Evolutionary conservation across 192 early-diverging fungal genomes (phyloP).

Genomic region (Backusella macrospora): DNA sequence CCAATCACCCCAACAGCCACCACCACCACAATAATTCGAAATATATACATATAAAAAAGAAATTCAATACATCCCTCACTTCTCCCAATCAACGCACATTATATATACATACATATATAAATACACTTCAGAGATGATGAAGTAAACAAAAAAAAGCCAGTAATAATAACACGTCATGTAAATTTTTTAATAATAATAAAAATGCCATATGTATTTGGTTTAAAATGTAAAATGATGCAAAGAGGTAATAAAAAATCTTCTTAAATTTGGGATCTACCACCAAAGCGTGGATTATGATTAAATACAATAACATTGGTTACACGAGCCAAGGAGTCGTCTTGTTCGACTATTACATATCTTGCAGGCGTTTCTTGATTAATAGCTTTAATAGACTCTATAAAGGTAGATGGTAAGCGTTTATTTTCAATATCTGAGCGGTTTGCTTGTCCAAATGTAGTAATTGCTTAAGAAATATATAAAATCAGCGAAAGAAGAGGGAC

Average conservation of each 20-base stretch:
- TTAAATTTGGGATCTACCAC: not conserved
- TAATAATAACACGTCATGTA: not conserved
- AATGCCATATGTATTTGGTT: not conserved
- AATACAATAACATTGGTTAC: conserved; percentile 25
- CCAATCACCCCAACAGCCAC: conserved; percentile 4
- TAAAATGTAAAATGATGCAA: not conserved
- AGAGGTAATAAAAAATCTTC: not conserved
- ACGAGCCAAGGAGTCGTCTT: conserved; percentile 20
- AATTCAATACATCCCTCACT: not conserved
- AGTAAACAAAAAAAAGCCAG: not conserved
- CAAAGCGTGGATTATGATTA: not conserved
- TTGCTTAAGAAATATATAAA: conserved; percentile 58
- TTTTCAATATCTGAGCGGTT: conserved; percentile 88
- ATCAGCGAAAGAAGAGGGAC: not conserved
- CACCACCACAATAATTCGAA: not conserved
- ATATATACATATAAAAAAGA: not conserved
- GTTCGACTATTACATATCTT: conserved; percentile 21
- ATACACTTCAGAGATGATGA: not conserved
- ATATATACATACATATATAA: not conserved
- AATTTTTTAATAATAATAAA: not conserved
- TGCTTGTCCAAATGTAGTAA: conserved; percentile 90
- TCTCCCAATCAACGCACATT: too few relatives aligned
- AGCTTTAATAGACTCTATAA: conserved; percentile 46
- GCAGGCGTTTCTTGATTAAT: conserved; percentile 16
- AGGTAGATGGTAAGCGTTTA: conserved; percentile 81